Evolutionary conservation across 176 grass and related monocot genomes (phyloP).

Genomic region (Oryza brachyantha): DNA sequence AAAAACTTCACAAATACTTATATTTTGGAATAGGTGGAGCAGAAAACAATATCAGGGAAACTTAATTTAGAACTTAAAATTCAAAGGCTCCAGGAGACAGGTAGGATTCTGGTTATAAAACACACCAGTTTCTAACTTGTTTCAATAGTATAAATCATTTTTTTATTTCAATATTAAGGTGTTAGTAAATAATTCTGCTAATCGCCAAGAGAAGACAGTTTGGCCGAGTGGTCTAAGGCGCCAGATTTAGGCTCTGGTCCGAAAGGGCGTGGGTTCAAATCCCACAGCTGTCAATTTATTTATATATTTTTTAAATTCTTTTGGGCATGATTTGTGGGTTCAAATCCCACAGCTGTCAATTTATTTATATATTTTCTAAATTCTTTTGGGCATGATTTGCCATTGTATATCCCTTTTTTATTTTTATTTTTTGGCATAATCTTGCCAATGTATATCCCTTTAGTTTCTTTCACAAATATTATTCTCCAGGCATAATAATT

Average conservation of each 20-base stretch:
- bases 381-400: not conserved
- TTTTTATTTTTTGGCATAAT: no score
- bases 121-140: not conserved
- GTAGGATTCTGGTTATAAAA: not conserved
- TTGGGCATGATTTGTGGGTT: constrained; percentile 21
- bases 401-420: no score
- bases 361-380: not conserved
- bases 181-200: no score
- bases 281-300: not conserved
- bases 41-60: not conserved
- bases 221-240: constrained; percentile 99
- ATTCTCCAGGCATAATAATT: no score
- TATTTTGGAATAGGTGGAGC: no score
- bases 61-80: not conserved
- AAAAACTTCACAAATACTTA: no score
- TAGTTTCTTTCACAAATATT: no score
- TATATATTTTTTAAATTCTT: not conserved
- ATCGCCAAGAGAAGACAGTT: constrained; percentile 61
- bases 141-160: no score
- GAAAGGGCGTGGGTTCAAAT: constrained; percentile 85
- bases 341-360: constrained; percentile 1
- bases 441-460: no score
- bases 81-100: not conserved
- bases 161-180: no score
- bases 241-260: constrained; percentile 99